phyloP scores from a whole-genome alignment of 1,284 basidiomycete genomes.

The Ceratobasidium sp. region DNA sequence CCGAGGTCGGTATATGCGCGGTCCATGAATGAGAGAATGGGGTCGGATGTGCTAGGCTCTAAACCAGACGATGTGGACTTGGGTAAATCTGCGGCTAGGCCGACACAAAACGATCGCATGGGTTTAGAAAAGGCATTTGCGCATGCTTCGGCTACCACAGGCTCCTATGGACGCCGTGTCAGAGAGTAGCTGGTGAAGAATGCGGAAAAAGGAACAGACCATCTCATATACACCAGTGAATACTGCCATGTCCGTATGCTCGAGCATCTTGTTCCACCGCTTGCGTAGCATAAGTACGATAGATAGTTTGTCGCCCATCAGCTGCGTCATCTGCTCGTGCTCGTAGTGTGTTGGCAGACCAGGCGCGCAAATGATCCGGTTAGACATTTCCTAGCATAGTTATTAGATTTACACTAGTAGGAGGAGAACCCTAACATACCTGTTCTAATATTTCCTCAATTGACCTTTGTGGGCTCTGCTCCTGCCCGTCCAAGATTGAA shows the following conservation, averaged over 20 bases:
- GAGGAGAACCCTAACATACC: background rate
- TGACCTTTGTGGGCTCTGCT: background rate
- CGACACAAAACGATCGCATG: slow-evolving; percentile 7
- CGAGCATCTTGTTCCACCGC: slow-evolving; percentile 10
- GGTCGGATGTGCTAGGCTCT: background rate
- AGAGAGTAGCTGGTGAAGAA: background rate
- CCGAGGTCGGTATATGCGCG: slow-evolving; percentile 31
- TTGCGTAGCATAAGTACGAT: background rate
- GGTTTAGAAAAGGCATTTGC: background rate
- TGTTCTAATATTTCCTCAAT: background rate
- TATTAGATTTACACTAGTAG: background rate
- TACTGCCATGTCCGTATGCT: slow-evolving; percentile 1
- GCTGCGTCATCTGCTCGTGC: slow-evolving; percentile 24
- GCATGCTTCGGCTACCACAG: slow-evolving; percentile 2
- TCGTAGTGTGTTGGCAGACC: slow-evolving; percentile 27
- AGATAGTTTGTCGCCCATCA: background rate
- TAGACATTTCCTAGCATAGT: slow-evolving; percentile 3
- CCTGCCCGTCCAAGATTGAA: background rate
- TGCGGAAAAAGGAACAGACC: background rate
- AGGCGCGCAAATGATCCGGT: slow-evolving; percentile 18
- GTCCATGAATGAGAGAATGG: slow-evolving; percentile 32
- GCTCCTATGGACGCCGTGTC: background rate
- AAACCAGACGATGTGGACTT: background rate
- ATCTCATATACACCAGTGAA: slow-evolving; percentile 23
- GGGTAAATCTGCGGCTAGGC: slow-evolving; percentile 15